Evolutionary conservation across 202 grass and related monocot species (phyloP).

Genomic region (Panicum hallii): DNA sequence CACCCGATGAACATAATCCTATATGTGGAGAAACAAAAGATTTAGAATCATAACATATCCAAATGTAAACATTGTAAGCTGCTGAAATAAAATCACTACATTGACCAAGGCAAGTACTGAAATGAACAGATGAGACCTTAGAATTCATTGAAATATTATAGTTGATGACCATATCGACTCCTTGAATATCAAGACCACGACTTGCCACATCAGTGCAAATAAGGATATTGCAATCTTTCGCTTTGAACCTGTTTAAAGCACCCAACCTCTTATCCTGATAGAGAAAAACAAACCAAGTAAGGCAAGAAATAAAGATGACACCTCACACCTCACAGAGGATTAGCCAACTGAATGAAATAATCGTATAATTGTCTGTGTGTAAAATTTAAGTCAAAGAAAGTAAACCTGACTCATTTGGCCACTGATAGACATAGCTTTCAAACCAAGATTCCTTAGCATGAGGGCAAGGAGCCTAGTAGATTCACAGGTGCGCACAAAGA

Average conservation of each 20-base stretch:
- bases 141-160: conserved; percentile 86
- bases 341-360: conserved; percentile 17
- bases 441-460: conserved; percentile 72
- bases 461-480: conserved; percentile 77
- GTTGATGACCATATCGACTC: conserved; percentile 87
- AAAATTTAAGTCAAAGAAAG: conserved; percentile 30
- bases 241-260: conserved; percentile 87
- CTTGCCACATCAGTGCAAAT: conserved; percentile 90
- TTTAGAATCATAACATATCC: too few species aligned
- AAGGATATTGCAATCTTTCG: conserved; percentile 79
- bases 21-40: too few species aligned
- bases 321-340: not conserved
- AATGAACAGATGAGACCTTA: conserved; percentile 39
- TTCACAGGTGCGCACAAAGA: conserved; percentile 88
- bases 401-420: conserved; percentile 93
- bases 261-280: conserved; percentile 79
- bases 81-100: not conserved
- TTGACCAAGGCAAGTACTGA: not conserved
- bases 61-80: not conserved
- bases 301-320: not conserved
- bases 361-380: conserved; percentile 8
- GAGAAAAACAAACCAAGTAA: not conserved
- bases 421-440: conserved; percentile 85
- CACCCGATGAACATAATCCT: conserved; percentile 59
- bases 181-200: conserved; percentile 91